Evolutionary conservation across 306 rosid genomes (phyloP), one percentile per base, ranked within the genome.

Genomic region (Lathyrus tuberosus): DNA sequence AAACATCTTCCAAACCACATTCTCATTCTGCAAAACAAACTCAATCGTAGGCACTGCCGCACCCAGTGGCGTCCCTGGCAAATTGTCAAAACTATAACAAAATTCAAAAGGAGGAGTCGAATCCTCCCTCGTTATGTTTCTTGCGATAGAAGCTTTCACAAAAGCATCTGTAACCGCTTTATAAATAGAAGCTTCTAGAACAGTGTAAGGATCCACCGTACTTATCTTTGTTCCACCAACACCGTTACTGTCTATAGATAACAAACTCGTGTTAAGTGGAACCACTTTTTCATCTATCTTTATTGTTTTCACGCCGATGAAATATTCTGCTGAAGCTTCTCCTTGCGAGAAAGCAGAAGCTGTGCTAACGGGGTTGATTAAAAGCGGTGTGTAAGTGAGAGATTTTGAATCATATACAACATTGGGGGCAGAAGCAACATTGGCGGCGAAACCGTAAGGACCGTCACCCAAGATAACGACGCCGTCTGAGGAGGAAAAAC

Each of bases 221-320:
- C 97, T 91, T 10, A 91, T 81, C 75, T 87, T 91, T 0, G 96
- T 84, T 22, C 97, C 97, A 0, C 96, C 96, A 12, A 62, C 7
- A 5, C 96, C 97, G 3, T 83, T 6, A 0, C 11, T 1, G 31
- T 85, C 47, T 26, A 87, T 78, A 20, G 82, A 46, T 41, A 89
- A 70, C 68, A 89, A 20, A 2, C 70, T 76, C 0, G 75, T 44
- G 80, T 90, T 90, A 2, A 87, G 0, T 0, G 82, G 11, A 0
- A 90, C 82, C 0, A 28, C 17, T 0, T 75, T 79, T 5, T 46
- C 63, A 33, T 83, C 73, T 9, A 90, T 74, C 37, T 46, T 73
- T 42, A 88, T 76, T 4, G 86, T 71, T 44, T 71, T 83, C 5
- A 87, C 89, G 1, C 84, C 86, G 3, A 87, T 85, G 85, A 85